These are phyloP conservation scores for Maudiozyma saulgeensis DNA, from an alignment of 805 yeast genomes.

Conservation along the genomic window DNA sequence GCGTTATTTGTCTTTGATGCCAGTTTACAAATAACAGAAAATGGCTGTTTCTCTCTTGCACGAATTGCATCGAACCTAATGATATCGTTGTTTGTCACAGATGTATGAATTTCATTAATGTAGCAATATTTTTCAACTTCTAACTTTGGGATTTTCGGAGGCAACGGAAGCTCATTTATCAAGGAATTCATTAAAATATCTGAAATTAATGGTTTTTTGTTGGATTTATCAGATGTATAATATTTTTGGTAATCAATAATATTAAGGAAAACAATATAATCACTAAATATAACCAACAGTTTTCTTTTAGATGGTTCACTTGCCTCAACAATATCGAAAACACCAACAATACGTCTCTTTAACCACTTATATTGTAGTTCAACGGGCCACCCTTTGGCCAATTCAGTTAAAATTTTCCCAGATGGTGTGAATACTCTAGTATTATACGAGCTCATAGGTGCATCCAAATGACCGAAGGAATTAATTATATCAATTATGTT, in stretches of 20 bases:
- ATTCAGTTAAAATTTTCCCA: slow-evolving; percentile 76
- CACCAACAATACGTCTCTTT: slow-evolving; percentile 73
- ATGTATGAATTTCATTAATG: slow-evolving; percentile 45
- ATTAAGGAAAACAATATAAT: slow-evolving; percentile 57
- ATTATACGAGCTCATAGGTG: slow-evolving; percentile 37
- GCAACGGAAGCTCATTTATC: slow-evolving; percentile 72
- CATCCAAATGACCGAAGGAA: slow-evolving; percentile 60
- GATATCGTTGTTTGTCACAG: slow-evolving; percentile 29
- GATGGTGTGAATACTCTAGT: slow-evolving; percentile 80
- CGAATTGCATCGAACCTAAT: slow-evolving; percentile 23
- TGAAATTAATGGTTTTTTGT: slow-evolving; percentile 46
- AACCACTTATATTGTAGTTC: slow-evolving; percentile 86
- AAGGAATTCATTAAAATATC: slow-evolving; percentile 86
- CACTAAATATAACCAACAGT: slow-evolving; percentile 71
- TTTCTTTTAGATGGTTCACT: slow-evolving; percentile 33
- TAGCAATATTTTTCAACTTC: slow-evolving; percentile 59
- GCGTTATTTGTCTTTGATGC: slow-evolving; percentile 12
- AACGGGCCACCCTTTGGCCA: slow-evolving; percentile 81
- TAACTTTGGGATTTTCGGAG: slow-evolving; percentile 54
- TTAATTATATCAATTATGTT: slow-evolving; percentile 60
- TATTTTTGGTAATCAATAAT: slow-evolving; percentile 36
- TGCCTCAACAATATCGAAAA: slow-evolving; percentile 41
- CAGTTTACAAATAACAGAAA: slow-evolving; percentile 20
- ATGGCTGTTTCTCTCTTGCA: slow-evolving; percentile 8
- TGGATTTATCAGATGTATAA: slow-evolving; percentile 8